phyloP scores from a whole-genome alignment of 177 flowering plant genomes.

The Telopea speciosissima region DNA sequence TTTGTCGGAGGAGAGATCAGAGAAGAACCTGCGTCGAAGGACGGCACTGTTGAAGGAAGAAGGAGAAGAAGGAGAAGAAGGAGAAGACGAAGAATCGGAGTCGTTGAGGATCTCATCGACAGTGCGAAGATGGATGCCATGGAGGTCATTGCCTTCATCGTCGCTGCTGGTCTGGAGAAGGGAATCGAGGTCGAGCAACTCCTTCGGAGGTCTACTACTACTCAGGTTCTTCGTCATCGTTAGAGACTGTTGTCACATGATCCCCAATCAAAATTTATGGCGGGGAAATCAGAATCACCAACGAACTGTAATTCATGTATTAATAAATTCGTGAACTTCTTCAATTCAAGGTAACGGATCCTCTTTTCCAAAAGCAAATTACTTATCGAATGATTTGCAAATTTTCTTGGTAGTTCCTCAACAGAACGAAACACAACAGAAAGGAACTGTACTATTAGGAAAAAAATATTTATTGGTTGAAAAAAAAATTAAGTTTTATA shows the following conservation, averaged over 20 bases:
- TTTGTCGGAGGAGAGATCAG: constrained; percentile 5
- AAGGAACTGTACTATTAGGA: no score
- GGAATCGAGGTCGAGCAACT: constrained; percentile 75
- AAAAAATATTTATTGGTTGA: no score
- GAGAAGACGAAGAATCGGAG: constrained; percentile 50
- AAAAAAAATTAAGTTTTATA: no score
- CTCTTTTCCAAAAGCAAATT: no score
- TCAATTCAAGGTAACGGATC: no score
- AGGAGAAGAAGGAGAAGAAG: constrained; percentile 23
- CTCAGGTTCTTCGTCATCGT: constrained; percentile 18
- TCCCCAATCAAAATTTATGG: no score
- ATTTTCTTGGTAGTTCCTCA: no score
- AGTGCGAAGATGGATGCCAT: constrained; percentile 45
- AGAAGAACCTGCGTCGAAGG: background rate
- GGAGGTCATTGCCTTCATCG: constrained; percentile 37
- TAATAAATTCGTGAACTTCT: no score
- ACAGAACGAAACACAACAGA: no score
- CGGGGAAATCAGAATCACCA: no score
- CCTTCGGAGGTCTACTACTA: constrained; percentile 24
- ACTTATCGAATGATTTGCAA: no score
- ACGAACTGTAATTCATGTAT: no score
- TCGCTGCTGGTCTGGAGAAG: constrained; percentile 37
- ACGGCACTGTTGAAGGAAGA: constrained; percentile 9
- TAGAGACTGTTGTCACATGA: background rate
- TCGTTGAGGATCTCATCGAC: constrained; percentile 92